A percentile compares a stretch with the other conserved stretches of the same genome.
phyloP scores from a whole-genome alignment of 1,284 basidiomycete species.

The Boletus sp. region DNA sequence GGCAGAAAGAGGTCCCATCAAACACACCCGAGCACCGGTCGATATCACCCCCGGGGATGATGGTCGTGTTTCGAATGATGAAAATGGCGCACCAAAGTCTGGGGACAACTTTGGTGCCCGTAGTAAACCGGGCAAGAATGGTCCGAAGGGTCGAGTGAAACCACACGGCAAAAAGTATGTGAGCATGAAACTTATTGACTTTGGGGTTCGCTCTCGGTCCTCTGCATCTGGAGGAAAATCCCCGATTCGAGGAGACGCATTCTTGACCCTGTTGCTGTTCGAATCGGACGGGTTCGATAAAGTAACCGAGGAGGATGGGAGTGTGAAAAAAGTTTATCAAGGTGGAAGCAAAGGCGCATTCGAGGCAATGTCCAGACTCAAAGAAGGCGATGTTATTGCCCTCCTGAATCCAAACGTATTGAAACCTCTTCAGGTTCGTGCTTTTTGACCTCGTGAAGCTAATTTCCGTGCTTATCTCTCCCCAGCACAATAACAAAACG shows the following conservation, averaged over 20 bases:
- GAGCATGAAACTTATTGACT: constrained; percentile 85
- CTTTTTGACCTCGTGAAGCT: neutral
- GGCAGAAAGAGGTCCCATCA: constrained; percentile 80
- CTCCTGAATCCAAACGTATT: constrained; percentile 88
- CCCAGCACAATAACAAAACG: constrained; percentile 48
- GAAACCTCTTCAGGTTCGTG: constrained; percentile 78
- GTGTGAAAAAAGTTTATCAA: constrained; percentile 68
- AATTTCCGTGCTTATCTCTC: neutral
- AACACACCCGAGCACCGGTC: constrained; percentile 66
- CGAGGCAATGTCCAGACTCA: constrained; percentile 83
- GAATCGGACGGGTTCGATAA: constrained; percentile 77
- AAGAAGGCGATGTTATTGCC: constrained; percentile 88
- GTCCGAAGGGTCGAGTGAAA: constrained; percentile 39
- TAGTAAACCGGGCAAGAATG: constrained; percentile 34
- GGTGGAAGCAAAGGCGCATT: constrained; percentile 94
- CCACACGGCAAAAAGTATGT: constrained; percentile 79
- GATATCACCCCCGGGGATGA: constrained; percentile 54
- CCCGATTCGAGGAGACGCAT: constrained; percentile 77
- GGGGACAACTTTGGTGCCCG: constrained; percentile 16
- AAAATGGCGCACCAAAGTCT: constrained; percentile 28
- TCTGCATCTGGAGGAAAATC: constrained; percentile 59
- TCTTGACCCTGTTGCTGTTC: constrained; percentile 83
- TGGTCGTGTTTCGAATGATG: constrained; percentile 39
- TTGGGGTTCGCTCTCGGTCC: constrained; percentile 61
- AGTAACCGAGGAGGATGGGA: constrained; percentile 50